Evolutionary conservation across 495 filamentous ascomycete species (phyloP).

Genomic region (Chlorociboria aeruginascens): DNA sequence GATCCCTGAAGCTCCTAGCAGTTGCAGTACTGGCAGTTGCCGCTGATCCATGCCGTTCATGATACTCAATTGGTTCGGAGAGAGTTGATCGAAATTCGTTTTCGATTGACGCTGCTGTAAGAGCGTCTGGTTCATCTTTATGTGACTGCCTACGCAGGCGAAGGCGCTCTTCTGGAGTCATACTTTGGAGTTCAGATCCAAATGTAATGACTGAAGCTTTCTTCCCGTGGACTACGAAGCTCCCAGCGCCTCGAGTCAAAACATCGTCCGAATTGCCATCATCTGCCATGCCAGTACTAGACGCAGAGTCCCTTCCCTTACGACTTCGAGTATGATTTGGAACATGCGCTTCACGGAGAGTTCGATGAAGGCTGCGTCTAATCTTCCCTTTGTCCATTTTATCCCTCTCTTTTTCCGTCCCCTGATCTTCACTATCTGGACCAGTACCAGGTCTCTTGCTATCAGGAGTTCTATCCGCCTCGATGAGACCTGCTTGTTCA

Average conservation of each 20-base stretch:
- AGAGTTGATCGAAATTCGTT: slow-evolving; percentile 28
- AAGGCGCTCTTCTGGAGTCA: slow-evolving; percentile 67
- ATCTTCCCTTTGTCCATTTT: slow-evolving; percentile 39
- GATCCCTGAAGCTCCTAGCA: slow-evolving; percentile 39
- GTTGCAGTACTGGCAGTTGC: slow-evolving; percentile 45
- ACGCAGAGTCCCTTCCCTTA: slow-evolving; percentile 64
- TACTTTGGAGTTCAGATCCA: slow-evolving; percentile 76
- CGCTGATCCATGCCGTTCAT: slow-evolving; percentile 36
- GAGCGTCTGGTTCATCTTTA: slow-evolving; percentile 8
- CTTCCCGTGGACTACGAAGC: slow-evolving; percentile 94
- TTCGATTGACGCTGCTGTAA: slow-evolving; percentile 8
- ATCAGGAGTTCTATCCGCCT: slow-evolving; percentile 13
- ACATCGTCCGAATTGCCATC: slow-evolving; percentile 53
- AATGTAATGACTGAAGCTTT: slow-evolving; percentile 95
- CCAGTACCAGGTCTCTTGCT: slow-evolving; percentile 5
- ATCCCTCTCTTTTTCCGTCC: slow-evolving; percentile 25
- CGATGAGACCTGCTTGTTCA: slow-evolving; percentile 36
- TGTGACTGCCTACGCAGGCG: slow-evolving; percentile 22
- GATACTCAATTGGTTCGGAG: slow-evolving; percentile 21
- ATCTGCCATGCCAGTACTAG: slow-evolving; percentile 47
- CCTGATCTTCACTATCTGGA: slow-evolving; percentile 21
- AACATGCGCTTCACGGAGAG: slow-evolving; percentile 72
- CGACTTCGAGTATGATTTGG: slow-evolving; percentile 53
- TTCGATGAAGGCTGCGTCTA: slow-evolving; percentile 84
- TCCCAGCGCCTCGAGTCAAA: slow-evolving; percentile 65